Conservation (phyloP, 495 filamentous ascomycete genomes). For the Talaromyces adpressus region DNA sequence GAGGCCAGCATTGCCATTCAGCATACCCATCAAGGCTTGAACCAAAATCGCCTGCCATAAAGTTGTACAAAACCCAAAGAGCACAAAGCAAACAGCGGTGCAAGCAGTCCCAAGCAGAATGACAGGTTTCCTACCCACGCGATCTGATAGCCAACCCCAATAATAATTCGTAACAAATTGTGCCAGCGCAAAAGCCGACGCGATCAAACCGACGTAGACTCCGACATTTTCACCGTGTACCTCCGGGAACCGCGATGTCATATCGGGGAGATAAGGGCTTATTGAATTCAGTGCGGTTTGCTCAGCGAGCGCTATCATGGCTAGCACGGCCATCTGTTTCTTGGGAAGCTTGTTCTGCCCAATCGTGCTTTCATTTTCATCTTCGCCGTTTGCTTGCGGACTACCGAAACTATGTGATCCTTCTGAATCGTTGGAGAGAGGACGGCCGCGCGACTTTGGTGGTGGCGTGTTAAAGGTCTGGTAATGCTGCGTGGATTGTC, state of each 20-base stretch:
- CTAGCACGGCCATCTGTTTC: slow-evolving; percentile 76
- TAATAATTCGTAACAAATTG: slow-evolving; percentile 89
- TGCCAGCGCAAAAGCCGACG: slow-evolving; percentile 83
- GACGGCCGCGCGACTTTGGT: slow-evolving; percentile 68
- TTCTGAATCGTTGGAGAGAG: slow-evolving; percentile 40
- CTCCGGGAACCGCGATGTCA: slow-evolving; percentile 80
- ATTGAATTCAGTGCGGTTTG: slow-evolving; percentile 97
- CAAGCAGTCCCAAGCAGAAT: slow-evolving; percentile 80
- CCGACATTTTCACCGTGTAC: slow-evolving; percentile 65
- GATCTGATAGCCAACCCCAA: slow-evolving; percentile 89
- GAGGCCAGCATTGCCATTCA: slow-evolving; percentile 85
- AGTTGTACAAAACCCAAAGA: slow-evolving; percentile 80
- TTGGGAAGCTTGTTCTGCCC: slow-evolving; percentile 60
- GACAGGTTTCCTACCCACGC: slow-evolving; percentile 86
- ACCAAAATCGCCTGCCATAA: slow-evolving; percentile 78
- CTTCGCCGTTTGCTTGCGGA: slow-evolving; percentile 18
- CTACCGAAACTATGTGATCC: slow-evolving; percentile 31
- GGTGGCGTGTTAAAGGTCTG: slow-evolving; percentile 93
- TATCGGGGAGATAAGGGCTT: slow-evolving; percentile 89
- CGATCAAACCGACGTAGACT: slow-evolving; percentile 83
- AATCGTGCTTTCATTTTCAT: slow-evolving; percentile 31
- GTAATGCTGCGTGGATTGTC: slow-evolving; percentile 74
- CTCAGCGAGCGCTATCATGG: slow-evolving; percentile 82
- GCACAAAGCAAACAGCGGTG: slow-evolving; percentile 72
- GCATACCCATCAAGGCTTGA: slow-evolving; percentile 82